These are phyloP conservation scores for Pseudoperonospora humuli DNA, from an alignment of 352 stramenopile species.

Conservation along the genomic window DNA sequence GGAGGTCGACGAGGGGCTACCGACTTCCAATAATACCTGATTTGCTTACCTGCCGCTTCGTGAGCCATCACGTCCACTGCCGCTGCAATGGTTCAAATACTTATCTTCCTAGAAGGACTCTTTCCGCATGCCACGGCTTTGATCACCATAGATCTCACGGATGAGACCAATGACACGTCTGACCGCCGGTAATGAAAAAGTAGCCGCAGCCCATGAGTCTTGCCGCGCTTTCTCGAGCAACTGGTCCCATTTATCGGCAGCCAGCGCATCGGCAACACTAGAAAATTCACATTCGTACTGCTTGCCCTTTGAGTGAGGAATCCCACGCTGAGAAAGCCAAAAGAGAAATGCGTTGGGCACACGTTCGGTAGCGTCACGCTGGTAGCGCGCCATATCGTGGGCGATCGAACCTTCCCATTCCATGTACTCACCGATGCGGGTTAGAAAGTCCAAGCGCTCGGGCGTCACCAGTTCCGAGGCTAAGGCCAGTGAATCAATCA, in stretches of 20 bases:
- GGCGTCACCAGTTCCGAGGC: slow-evolving; percentile 49
- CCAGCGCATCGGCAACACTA: slow-evolving; percentile 24
- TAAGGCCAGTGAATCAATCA: slow-evolving; percentile 68
- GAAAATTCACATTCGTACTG: slow-evolving; percentile 46
- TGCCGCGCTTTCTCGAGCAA: slow-evolving; percentile 29
- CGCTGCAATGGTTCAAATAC: too few species aligned
- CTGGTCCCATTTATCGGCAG: slow-evolving; percentile 35
- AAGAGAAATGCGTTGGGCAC: slow-evolving; percentile 73
- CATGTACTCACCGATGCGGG: slow-evolving; percentile 71
- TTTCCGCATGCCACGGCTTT: slow-evolving; percentile 30
- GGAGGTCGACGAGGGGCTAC: slow-evolving; percentile 6
- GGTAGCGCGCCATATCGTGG: slow-evolving; percentile 67
- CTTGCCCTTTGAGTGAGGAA: slow-evolving; percentile 25
- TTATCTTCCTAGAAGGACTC: slow-evolving; percentile 42
- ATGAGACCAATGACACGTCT: slow-evolving; percentile 56
- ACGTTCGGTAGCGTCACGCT: slow-evolving; percentile 48
- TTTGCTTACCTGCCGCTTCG: too few species aligned
- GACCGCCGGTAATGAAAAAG: slow-evolving; percentile 52
- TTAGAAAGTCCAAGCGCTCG: slow-evolving; percentile 50
- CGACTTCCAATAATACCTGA: too few species aligned
- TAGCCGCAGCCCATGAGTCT: slow-evolving; percentile 21
- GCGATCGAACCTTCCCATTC: slow-evolving; percentile 81
- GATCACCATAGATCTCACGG: slow-evolving; percentile 53
- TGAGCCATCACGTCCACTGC: too few species aligned
- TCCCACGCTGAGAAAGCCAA: slow-evolving; percentile 46